Percentiles rank a stretch among this genome's conserved stretches.
Conservation (phyloP, 148 eudicot genomes). For the Silene uniflora region DNA sequence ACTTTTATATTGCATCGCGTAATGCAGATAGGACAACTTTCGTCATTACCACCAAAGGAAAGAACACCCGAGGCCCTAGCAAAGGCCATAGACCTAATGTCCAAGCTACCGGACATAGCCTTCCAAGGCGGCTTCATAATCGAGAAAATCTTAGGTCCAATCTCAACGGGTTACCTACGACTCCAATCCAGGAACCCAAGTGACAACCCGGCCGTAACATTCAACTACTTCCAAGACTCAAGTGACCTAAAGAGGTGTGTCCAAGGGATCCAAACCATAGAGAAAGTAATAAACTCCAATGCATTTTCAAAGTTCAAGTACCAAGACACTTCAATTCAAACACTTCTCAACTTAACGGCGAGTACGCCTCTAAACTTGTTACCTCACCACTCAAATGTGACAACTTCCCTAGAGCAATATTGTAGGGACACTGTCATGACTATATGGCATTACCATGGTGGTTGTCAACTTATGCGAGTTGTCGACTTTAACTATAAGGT, state of each 20-base stretch:
- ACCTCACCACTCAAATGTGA: slow-evolving; percentile 49
- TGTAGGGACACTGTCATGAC: slow-evolving; percentile 80
- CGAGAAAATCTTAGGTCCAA: slow-evolving; percentile 74
- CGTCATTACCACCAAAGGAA: slow-evolving; percentile 71
- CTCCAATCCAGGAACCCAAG: slow-evolving; percentile 47
- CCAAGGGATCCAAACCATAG: slow-evolving; percentile 51
- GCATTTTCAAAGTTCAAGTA: slow-evolving; percentile 51
- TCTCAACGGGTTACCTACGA: slow-evolving; percentile 66
- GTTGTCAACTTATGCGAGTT: slow-evolving; percentile 55
- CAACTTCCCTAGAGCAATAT: slow-evolving; percentile 51
- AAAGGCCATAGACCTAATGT: slow-evolving; percentile 55
- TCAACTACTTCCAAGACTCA: slow-evolving; percentile 79
- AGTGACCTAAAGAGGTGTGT: slow-evolving; percentile 67
- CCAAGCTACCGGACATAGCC: slow-evolving; percentile 39
- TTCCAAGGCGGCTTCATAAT: slow-evolving; percentile 84
- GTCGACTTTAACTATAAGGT: slow-evolving; percentile 64
- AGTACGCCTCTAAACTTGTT: slow-evolving; percentile 50
- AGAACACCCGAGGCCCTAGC: slow-evolving; percentile 74
- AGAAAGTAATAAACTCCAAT: slow-evolving; percentile 44
- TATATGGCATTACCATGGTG: slow-evolving; percentile 85
- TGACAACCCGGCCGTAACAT: slow-evolving; percentile 68
- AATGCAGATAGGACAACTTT: slow-evolving; percentile 80
- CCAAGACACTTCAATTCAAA: slow-evolving; percentile 20
- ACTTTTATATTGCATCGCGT: too few species aligned
- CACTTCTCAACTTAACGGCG: slow-evolving; percentile 54